Evolutionary conservation across 2,329 filamentous ascomycete species (phyloP).

Genomic region (Cercospora zeae-maydis): DNA sequence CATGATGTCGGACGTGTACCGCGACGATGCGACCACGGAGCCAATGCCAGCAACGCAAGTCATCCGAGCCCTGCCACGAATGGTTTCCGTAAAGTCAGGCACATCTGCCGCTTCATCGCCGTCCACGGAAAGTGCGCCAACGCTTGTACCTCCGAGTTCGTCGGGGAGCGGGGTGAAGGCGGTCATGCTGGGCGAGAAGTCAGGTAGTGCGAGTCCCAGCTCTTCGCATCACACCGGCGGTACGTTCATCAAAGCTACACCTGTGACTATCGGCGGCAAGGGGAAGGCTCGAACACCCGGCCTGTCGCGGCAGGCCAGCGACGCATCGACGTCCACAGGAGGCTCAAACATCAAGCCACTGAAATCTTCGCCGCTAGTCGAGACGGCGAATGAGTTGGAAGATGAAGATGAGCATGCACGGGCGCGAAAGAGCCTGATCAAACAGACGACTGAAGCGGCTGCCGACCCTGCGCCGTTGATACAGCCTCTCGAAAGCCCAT

Average conservation of each 20-base stretch:
- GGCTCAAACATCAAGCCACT: slow-evolving; percentile 25
- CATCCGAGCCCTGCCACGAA: slow-evolving; percentile 80
- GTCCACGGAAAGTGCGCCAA: slow-evolving; percentile 12
- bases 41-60: slow-evolving; percentile 77
- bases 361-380: slow-evolving; percentile 34
- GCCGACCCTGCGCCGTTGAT: slow-evolving; percentile 21
- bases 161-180: slow-evolving; percentile 5
- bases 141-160: slow-evolving; percentile 18
- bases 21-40: slow-evolving; percentile 81
- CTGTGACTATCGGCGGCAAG: slow-evolving; percentile 44
- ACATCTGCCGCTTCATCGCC: slow-evolving; percentile 12
- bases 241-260: slow-evolving; percentile 43
- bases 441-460: slow-evolving; percentile 14
- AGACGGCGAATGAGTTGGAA: slow-evolving; percentile 28
- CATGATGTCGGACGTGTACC: slow-evolving; percentile 90
- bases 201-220: slow-evolving; percentile 32
- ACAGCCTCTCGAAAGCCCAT: slow-evolving; percentile 33
- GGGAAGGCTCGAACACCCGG: slow-evolving; percentile 32
- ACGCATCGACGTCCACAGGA: slow-evolving; percentile 24
- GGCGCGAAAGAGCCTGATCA: slow-evolving; percentile 29
- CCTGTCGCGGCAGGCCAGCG: slow-evolving; percentile 27
- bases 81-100: slow-evolving; percentile 75
- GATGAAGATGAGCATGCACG: slow-evolving; percentile 35
- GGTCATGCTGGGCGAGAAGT: slow-evolving; percentile 41
- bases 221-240: slow-evolving; percentile 31